These are phyloP conservation scores for Strigomonas culicis DNA, from an alignment of 208 protist genomes.

Conservation along the genomic window DNA sequence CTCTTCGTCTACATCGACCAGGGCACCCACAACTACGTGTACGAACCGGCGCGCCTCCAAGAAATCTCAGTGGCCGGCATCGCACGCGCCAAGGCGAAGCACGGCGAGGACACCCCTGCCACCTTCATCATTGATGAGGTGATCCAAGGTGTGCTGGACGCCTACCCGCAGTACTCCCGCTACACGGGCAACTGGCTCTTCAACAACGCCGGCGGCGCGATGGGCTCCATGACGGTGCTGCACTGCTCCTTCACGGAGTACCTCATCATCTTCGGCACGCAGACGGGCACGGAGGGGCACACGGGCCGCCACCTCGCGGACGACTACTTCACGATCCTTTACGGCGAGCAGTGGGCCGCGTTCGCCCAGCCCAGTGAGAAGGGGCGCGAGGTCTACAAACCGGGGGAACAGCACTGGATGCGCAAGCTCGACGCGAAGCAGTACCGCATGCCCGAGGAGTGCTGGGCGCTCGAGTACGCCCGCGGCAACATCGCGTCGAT, in stretches of 20 bases:
- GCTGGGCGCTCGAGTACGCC: conserved; percentile 92
- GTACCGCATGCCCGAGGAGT: conserved; percentile 89
- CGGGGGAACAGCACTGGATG: conserved; percentile 76
- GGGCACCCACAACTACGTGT: conserved; percentile 54
- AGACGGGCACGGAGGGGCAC: conserved; percentile 88
- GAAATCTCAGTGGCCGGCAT: conserved; percentile 67
- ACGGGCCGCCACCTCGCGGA: conserved; percentile 83
- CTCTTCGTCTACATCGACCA: conserved; percentile 55
- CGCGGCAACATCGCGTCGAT: conserved; percentile 89
- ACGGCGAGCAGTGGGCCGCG: conserved; percentile 89
- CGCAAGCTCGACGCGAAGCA: conserved; percentile 65
- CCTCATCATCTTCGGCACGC: conserved; percentile 91
- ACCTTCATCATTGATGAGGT: conserved; percentile 58
- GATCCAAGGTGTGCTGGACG: conserved; percentile 48
- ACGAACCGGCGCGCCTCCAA: conserved; percentile 73
- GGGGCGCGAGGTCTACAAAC: conserved; percentile 55
- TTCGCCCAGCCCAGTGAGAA: conserved; percentile 19
- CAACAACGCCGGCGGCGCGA: conserved; percentile 91
- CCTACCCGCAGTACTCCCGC: conserved; percentile 65
- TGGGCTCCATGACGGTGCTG: conserved; percentile 90
- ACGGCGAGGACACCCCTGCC: conserved; percentile 31
- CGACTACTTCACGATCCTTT: conserved; percentile 90
- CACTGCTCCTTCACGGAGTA: conserved; percentile 92
- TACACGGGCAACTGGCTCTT: conserved; percentile 76
- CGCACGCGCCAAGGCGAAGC: conserved; percentile 32